Evolutionary conservation across 257 asterid species (phyloP), one percentile per base, ranked within the genome.

Genomic region (Salvia splendens): DNA sequence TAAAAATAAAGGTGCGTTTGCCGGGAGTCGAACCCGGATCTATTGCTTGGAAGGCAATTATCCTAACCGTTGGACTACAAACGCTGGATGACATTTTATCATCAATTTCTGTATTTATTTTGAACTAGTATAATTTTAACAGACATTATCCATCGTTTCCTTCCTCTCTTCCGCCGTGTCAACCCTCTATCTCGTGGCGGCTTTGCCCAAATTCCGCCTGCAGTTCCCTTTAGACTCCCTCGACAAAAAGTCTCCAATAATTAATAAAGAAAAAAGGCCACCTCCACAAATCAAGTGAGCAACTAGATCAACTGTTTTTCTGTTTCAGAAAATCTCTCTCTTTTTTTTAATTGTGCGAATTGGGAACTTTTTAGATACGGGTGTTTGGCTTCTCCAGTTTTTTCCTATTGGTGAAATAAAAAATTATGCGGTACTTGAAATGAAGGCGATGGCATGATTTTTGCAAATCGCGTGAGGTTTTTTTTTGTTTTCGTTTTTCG

Each of bases 1-100:
- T n/a, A n/a, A n/a, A n/a, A n/a, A 6, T 20, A 41, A 61, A 61
- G 5, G 43, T 83, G 90, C 88, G 87, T 85, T 49, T 83, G 92
- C 92, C 89, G 90, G 85, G 90, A 85, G 97, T 93, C 95, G 91
- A 93, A 90, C 99, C 99, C 97, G 95, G 95, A 91, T 90, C 97
- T 93, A 88, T 90, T 88, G 97, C 96, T 90, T 93, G 96, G 96
- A 93, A 76, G 77, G 97, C 95, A 90, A 93, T 90, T 93, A 93
- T 90, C 97, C 95, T 88, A 76, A 87, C 86, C 89, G 88, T 87
- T 87, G 94, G 94, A 89, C 96, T 87, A 87, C 94, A 89, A 69
- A 87, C 87, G 86, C 66, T 58, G 12, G 55, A 6, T 1, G 41
- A 4, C 24, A 0, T 24, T 24, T 24, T 24, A 24, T 24, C 1